phyloP scores from a whole-genome alignment of 2,329 filamentous ascomycete genomes.

The Mycosphaerella arachidis region DNA sequence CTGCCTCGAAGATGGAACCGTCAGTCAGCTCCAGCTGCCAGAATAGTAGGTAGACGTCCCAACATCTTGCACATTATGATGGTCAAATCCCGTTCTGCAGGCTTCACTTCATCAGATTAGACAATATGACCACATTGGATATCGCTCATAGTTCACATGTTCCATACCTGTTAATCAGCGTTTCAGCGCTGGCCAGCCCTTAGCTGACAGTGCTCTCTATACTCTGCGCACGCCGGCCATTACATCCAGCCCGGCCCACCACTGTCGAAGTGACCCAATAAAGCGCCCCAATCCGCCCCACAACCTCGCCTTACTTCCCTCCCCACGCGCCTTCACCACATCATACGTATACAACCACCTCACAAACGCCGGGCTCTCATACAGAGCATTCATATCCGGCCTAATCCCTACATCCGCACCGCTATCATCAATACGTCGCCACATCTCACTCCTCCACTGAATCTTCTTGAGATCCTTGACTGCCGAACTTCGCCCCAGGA shows the following conservation, averaged over 20 bases:
- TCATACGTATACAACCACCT: constrained; percentile 3
- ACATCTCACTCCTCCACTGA: not conserved
- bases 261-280: not conserved
- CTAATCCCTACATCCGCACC: not conserved
- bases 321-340: constrained; percentile 2
- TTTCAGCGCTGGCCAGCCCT: too few relatives aligned
- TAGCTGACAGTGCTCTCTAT: not conserved
- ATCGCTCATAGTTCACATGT: too few relatives aligned
- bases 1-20: too few relatives aligned
- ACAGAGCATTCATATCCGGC: not conserved
- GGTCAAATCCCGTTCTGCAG: too few relatives aligned
- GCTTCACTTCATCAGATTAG: too few relatives aligned
- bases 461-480: constrained; percentile 1
- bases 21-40: too few relatives aligned
- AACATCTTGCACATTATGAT: too few relatives aligned
- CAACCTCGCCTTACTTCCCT: not conserved
- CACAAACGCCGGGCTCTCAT: not conserved
- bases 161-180: too few relatives aligned
- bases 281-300: not conserved
- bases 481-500: not conserved
- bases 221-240: not conserved
- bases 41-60: too few relatives aligned
- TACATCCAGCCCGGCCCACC: not conserved
- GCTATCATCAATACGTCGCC: constrained; percentile 2
- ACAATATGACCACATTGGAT: too few relatives aligned